A percentile compares a stretch with the other conserved stretches of the same genome.
These are phyloP conservation scores for Beauveria medogensis DNA, from an alignment of 2,329 filamentous ascomycete genomes.

Conservation along the genomic window DNA sequence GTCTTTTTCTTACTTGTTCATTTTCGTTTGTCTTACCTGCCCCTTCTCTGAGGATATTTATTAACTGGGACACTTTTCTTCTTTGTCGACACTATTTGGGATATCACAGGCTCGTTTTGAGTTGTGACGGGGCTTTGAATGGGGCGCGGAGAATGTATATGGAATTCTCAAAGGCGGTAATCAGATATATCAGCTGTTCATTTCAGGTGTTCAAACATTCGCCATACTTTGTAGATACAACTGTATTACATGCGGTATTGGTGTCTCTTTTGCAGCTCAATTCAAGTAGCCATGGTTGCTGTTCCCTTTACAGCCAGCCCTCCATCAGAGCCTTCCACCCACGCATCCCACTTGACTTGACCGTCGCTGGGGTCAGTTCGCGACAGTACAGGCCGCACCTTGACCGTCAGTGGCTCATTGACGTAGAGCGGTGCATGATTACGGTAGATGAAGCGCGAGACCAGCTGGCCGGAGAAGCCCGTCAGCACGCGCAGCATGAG, in stretches of 20 bases:
- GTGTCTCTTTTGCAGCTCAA: background rate
- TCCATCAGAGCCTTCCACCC: conserved; percentile 55
- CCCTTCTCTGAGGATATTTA: background rate
- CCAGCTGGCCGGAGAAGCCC: conserved; percentile 18
- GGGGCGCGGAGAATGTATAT: background rate
- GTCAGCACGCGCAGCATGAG: conserved; percentile 63
- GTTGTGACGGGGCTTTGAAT: background rate
- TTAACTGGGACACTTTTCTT: background rate
- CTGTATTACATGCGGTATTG: background rate
- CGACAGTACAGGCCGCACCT: conserved; percentile 40
- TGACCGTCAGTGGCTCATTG: conserved; percentile 61
- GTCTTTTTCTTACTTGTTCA: background rate
- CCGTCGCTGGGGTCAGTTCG: conserved; percentile 24
- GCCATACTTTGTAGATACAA: background rate
- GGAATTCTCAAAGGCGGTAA: background rate
- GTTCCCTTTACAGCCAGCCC: conserved; percentile 56
- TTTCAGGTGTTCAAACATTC: background rate
- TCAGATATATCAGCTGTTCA: background rate
- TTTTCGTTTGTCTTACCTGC: background rate
- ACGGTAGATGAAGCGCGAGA: conserved; percentile 62
- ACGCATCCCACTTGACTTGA: conserved; percentile 45
- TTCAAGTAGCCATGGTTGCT: conserved; percentile 19
- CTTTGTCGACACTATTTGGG: background rate
- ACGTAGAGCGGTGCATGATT: conserved; percentile 79
- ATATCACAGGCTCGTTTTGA: background rate